Evolutionary conservation across 2,329 filamentous ascomycete species (phyloP).

Genomic region (Arthroderma sp.): DNA sequence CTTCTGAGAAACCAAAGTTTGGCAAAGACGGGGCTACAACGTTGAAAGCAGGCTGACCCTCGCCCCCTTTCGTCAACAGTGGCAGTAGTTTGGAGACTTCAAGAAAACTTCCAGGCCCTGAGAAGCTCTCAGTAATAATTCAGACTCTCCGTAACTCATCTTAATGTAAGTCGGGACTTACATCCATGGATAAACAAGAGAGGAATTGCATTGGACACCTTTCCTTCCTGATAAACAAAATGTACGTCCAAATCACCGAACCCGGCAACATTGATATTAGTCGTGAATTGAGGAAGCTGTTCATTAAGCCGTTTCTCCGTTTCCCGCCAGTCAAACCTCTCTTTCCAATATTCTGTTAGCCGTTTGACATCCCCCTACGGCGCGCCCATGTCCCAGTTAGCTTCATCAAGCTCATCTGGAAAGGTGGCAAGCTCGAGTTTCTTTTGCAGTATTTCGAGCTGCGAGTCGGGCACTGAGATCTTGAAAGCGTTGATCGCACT

Average conservation of each 20-base stretch:
- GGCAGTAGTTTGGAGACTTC: slow-evolving; percentile 53
- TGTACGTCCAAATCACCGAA: slow-evolving; percentile 52
- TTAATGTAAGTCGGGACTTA: slow-evolving; percentile 37
- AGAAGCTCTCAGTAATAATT: slow-evolving; percentile 16
- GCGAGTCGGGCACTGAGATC: slow-evolving; percentile 41
- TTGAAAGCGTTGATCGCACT: slow-evolving; percentile 30
- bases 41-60: slow-evolving; percentile 38
- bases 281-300: slow-evolving; percentile 47
- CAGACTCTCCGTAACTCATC: too few species aligned
- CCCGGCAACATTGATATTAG: slow-evolving; percentile 42
- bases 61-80: slow-evolving; percentile 28
- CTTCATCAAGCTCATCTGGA: slow-evolving; percentile 44
- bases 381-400: slow-evolving; percentile 47
- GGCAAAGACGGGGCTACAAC: slow-evolving; percentile 45
- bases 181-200: slow-evolving; percentile 58
- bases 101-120: slow-evolving; percentile 54
- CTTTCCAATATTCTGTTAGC: slow-evolving; percentile 46
- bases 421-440: slow-evolving; percentile 45
- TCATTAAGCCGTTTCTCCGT: slow-evolving; percentile 48
- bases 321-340: slow-evolving; percentile 48
- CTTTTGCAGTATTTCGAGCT: slow-evolving; percentile 42
- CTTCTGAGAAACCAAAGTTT: slow-evolving; percentile 45
- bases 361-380: slow-evolving; percentile 50
- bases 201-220: slow-evolving; percentile 45
- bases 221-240: slow-evolving; percentile 49